A percentile compares a stretch with the other conserved stretches of the same genome.
Evolutionary conservation across 2,329 filamentous ascomycete genomes (phyloP).

Genomic region (Sordariomycetes sp.): DNA sequence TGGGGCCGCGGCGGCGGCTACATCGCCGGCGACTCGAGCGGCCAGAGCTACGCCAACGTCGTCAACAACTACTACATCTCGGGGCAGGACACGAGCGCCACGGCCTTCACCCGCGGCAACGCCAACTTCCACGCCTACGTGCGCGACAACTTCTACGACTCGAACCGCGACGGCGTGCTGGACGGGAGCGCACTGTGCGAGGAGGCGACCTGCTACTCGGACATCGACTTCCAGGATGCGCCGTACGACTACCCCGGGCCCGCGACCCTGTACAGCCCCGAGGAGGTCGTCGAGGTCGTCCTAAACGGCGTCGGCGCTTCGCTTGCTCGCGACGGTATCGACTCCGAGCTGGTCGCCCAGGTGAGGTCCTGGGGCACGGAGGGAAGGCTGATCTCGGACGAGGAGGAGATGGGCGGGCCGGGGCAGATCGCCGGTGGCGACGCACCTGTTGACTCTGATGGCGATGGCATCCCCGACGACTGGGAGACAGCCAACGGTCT

Average conservation of each 20-base stretch:
- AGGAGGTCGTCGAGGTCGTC: constrained; percentile 29
- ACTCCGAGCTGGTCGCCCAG: constrained; percentile 30
- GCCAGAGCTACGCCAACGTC: constrained; percentile 38
- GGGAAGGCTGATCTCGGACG: constrained; percentile 35
- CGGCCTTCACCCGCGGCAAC: constrained; percentile 46
- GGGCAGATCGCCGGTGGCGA: constrained; percentile 27
- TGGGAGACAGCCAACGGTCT: constrained; percentile 34
- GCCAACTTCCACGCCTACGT: constrained; percentile 41
- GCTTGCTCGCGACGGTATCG: constrained; percentile 31
- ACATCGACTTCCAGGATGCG: constrained; percentile 29
- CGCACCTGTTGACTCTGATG: constrained; percentile 31
- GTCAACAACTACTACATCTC: constrained; percentile 49
- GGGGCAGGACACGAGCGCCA: constrained; percentile 37
- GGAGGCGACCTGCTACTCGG: constrained; percentile 33
- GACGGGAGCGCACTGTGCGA: constrained; percentile 35
- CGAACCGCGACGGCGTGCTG: constrained; percentile 36
- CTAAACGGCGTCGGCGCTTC: constrained; percentile 30
- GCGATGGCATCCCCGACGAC: constrained; percentile 39
- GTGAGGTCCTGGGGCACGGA: constrained; percentile 33
- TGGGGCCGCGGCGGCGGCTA: constrained; percentile 45
- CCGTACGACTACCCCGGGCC: constrained; percentile 34
- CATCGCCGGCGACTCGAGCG: constrained; percentile 40
- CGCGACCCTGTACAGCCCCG: constrained; percentile 24
- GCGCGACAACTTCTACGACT: constrained; percentile 41
- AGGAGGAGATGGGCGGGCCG: constrained; percentile 30